Evolutionary conservation across 305 asterid species (phyloP), one percentile per base, ranked within the genome.

Genomic region (Solanum hybrid): DNA sequence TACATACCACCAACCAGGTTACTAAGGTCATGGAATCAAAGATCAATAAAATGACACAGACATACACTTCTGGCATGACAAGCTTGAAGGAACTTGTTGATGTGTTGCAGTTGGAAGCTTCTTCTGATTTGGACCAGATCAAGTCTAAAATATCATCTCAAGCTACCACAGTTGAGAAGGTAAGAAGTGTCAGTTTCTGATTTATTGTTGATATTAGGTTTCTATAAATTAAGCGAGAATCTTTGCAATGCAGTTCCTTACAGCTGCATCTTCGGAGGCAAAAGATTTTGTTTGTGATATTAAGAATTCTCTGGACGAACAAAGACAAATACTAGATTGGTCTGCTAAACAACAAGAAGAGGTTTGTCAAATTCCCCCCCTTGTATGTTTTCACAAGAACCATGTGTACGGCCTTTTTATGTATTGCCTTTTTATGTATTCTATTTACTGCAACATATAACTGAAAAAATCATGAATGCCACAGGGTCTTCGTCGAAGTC

Each of bases 271-370:
- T 10, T 26, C 89, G 90, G 98, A 96, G 93, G 97, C 98, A 4
- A 92, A 92, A 91, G 94, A 95, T 89, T 92, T 95, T 37, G 90
- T 95, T 90, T 89, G 91, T 46, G 98, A 93, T 89, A 92, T 96
- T 87, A 94, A 92, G 86, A 93, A 91, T 86, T 93, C 96, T 87
- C 89, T 96, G 57, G 86, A 90, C 35, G 98, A 96, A 88, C 98
- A 95, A 92, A 90, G 91, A 69, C 89, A 92, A 87, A 78, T 95
- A 83, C 71, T 95, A 92, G 94, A 92, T 83, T 94, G 93, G 92
- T 94, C 95, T 80, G 94, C 96, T 89, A 94, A 95, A 92, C 96
- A 94, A 92, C 96, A 93, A 69, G 93, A 95, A 90, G 97, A 96
- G 98, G 98, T 96, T 61, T 8, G 76, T 85, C 88, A 24, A 69